Conservation (phyloP, 768 basidiomycete genomes). For the Termitomyces sp. region DNA sequence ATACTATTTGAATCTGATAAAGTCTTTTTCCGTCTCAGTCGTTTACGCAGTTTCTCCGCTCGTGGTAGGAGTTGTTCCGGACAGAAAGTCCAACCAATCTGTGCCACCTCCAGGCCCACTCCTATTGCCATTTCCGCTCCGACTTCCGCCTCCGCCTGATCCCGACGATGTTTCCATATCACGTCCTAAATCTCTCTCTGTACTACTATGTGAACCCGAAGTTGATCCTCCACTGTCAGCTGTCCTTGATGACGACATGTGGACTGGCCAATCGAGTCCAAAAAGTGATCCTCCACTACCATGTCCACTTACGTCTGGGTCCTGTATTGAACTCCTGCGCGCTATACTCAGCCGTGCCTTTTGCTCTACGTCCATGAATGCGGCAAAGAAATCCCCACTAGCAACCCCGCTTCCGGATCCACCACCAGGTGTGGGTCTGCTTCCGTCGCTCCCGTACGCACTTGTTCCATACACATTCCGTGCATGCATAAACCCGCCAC, state of each 20-base stretch:
- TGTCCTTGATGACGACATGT: conserved; percentile 10
- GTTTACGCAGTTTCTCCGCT: not conserved
- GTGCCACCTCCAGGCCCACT: not conserved
- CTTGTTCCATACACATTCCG: conserved; percentile 4
- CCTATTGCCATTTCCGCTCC: not conserved
- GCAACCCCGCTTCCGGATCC: conserved; percentile 2
- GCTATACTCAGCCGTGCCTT: conserved; percentile 16
- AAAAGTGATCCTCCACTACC: conserved; percentile 11
- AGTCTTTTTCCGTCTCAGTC: not conserved
- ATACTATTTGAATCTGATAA: too few species aligned
- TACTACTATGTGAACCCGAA: conserved; percentile 5
- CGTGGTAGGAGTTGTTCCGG: not conserved
- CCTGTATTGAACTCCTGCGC: conserved; percentile 5
- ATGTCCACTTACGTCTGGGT: conserved; percentile 10
- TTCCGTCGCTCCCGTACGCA: conserved; percentile 3
- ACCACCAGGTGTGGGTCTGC: conserved; percentile 9
- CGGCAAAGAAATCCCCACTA: conserved; percentile 15
- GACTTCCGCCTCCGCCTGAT: conserved; percentile 1
- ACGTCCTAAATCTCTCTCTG: not conserved
- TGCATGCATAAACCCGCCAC: not conserved
- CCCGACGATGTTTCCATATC: conserved; percentile 1
- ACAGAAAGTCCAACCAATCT: conserved; percentile 10
- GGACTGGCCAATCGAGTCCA: conserved; percentile 35
- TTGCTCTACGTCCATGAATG: conserved; percentile 27
- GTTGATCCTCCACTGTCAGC: conserved; percentile 1